Base-by-base conservation (phyloP, 768 basidiomycete genomes). In the Candolleomyces eurysporus region DNA sequence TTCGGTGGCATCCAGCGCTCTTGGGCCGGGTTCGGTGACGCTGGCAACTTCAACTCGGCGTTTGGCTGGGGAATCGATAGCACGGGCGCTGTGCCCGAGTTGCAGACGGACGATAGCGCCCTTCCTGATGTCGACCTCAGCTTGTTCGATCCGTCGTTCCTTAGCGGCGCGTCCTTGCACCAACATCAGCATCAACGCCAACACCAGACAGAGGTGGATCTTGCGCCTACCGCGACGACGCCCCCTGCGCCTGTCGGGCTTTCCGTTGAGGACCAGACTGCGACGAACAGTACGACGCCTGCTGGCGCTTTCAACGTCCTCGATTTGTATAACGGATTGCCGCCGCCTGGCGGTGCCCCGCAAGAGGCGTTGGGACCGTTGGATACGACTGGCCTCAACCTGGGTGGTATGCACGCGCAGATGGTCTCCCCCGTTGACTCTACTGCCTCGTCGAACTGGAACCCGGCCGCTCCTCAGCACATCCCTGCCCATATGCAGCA, bases 51-150 rank as follows among this genome's bases (percentile, higher is more conserved):
- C 45, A 10, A 40, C 46, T 61, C 31, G 30, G 40, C 5, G 30
- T 50, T 11, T 7, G 8, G 22, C 19, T 48, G 45, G 14, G 32
- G 30, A 22, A 13, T 40, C 8, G 42, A 55, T 11, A 1, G 14
- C 5, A n/a, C 16, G 1, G 32, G 53, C 32, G 53, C 19, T 8
- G 22, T 40, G 13, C 21, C 46, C 48, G 59, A 62, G 26, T 59
- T 64, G 19, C 59, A 66, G 21, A 53, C 61, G 4, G 65, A 66
- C 39, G 52, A 59, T 36, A 56, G 58, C 16, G 48, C 49, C 11
- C 60, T 66, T 4, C 65, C 65, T 6, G 65, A 66, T 14, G 61
- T 60, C 16, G 65, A 66, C 32, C 58, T 63, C 16, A 58, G 61
- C 30, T 55, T 66, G 49, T 60, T 64, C 40, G 58, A 63, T 39